A percentile compares a stretch with the other conserved stretches of the same genome.
Conservation (phyloP, 2,329 filamentous ascomycete species). For the Paracorniculantispora psalliotae region DNA sequence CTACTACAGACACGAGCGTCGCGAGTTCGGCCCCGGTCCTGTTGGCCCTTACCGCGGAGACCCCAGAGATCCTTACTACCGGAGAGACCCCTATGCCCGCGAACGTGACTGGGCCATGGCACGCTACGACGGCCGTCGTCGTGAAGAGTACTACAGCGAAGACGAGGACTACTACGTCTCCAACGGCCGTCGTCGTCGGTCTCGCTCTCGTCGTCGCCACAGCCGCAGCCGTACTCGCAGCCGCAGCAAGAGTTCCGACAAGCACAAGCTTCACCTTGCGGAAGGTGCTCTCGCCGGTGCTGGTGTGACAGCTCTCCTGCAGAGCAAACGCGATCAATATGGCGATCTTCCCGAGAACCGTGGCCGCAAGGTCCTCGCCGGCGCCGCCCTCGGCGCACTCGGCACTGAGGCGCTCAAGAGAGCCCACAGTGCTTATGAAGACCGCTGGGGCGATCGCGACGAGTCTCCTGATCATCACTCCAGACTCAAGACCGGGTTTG, state of each 20-base stretch:
- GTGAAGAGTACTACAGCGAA: slow-evolving; percentile 40
- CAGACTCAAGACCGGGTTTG: slow-evolving; percentile 56
- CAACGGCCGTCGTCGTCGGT: slow-evolving; percentile 40
- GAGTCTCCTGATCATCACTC: slow-evolving; percentile 39
- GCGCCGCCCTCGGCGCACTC: slow-evolving; percentile 57
- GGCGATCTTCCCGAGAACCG: slow-evolving; percentile 47
- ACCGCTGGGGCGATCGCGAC: slow-evolving; percentile 39
- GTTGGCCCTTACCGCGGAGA: slow-evolving; percentile 33
- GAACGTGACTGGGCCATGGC: slow-evolving; percentile 31
- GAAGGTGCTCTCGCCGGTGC: slow-evolving; percentile 62
- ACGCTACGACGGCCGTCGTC: slow-evolving; percentile 35
- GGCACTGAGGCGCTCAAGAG: slow-evolving; percentile 57
- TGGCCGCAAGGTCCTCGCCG: slow-evolving; percentile 55
- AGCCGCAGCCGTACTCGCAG: slow-evolving; percentile 43
- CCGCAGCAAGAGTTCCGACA: slow-evolving; percentile 43
- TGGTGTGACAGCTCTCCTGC: slow-evolving; percentile 54
- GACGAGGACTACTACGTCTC: slow-evolving; percentile 47
- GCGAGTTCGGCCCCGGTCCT: slow-evolving; percentile 27
- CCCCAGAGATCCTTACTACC: slow-evolving; percentile 21
- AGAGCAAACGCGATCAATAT: slow-evolving; percentile 47
- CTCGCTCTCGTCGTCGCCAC: slow-evolving; percentile 32
- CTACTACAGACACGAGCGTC: slow-evolving; percentile 45
- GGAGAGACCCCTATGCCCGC: slow-evolving; percentile 25
- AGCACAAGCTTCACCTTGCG: slow-evolving; percentile 55
- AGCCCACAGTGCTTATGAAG: slow-evolving; percentile 57